Conservation (phyloP, 192 early-diverging fungal genomes). For the Polychytrium aggregatum region DNA sequence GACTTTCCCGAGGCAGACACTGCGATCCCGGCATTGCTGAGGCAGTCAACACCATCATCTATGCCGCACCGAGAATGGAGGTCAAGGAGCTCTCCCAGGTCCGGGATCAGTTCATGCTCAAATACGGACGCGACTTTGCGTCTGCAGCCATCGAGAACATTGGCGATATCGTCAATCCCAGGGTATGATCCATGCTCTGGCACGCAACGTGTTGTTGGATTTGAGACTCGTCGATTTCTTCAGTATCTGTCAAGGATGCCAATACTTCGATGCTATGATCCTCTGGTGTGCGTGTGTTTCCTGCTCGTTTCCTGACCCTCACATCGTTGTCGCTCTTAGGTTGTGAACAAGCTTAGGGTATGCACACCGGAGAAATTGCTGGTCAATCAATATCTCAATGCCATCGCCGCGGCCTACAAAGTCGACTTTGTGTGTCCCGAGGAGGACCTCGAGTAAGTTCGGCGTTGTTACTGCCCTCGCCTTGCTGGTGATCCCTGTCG, state of each 20-base stretch:
- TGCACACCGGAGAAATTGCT: constrained; percentile 68
- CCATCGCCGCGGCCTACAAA: constrained; percentile 74
- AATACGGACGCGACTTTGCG: constrained; percentile 78
- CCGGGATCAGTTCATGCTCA: constrained; percentile 46
- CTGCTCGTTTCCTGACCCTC: not conserved
- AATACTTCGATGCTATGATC: too few species aligned
- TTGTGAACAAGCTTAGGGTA: constrained; percentile 70
- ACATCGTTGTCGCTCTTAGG: constrained; percentile 23
- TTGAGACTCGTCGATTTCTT: too few species aligned
- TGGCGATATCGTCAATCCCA: constrained; percentile 61
- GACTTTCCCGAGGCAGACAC: constrained; percentile 20
- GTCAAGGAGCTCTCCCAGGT: constrained; percentile 64
- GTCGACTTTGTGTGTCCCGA: constrained; percentile 45
- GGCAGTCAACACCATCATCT: constrained; percentile 82
- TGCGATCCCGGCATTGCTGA: constrained; percentile 75
- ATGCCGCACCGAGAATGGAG: constrained; percentile 76
- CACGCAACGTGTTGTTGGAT: too few species aligned
- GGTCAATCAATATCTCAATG: constrained; percentile 75
- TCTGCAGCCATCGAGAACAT: constrained; percentile 61
- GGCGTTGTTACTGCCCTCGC: too few species aligned
- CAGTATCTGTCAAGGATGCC: too few species aligned
- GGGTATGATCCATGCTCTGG: constrained; percentile 40
- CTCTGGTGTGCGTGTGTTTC: too few species aligned
- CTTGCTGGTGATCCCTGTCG: too few species aligned
- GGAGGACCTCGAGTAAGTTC: too few species aligned